phyloP scores from a whole-genome alignment of 495 filamentous ascomycete genomes.

The Immersiella caudata region DNA sequence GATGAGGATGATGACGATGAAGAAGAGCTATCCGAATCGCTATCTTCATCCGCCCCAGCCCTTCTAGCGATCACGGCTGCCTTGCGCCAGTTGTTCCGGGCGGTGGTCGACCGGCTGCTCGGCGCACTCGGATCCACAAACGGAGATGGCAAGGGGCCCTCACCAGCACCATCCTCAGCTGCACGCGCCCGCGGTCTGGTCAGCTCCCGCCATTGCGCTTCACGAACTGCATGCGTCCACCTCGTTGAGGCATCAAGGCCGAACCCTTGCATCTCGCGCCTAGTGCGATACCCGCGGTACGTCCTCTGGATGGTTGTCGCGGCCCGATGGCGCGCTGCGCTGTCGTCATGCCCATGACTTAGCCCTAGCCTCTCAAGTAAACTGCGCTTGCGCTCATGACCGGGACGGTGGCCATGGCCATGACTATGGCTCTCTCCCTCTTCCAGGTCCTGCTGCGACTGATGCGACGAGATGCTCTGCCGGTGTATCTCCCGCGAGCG shows the following conservation, averaged over 20 bases:
- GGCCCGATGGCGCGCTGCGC: conserved; percentile 40
- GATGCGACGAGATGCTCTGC: conserved; percentile 9
- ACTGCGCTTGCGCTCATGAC: conserved; percentile 1
- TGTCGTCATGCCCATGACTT: conserved; percentile 23
- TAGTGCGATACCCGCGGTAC: conserved; percentile 71
- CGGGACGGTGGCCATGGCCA: conserved; percentile 12
- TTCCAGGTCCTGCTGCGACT: neutral
- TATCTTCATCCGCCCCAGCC: conserved; percentile 65
- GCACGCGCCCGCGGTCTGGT: conserved; percentile 50
- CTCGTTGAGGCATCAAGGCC: conserved; percentile 66
- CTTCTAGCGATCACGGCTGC: conserved; percentile 68
- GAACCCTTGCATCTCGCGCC: conserved; percentile 65
- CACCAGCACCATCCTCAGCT: conserved; percentile 18
- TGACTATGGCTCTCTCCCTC: neutral
- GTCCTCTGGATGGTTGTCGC: conserved; percentile 64
- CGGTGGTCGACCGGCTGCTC: conserved; percentile 35
- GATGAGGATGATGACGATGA: conserved; percentile 19
- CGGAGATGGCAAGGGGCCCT: conserved; percentile 8
- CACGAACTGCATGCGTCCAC: conserved; percentile 69
- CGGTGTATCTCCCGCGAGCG: conserved; percentile 40
- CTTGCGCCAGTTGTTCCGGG: conserved; percentile 74
- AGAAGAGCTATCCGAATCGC: conserved; percentile 29
- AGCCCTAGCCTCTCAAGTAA: conserved; percentile 17
- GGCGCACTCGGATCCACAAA: neutral
- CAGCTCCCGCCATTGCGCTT: conserved; percentile 63